phyloP scores from a whole-genome alignment of 1,139 yeast genomes.

The Lodderomyces beijingensis region DNA sequence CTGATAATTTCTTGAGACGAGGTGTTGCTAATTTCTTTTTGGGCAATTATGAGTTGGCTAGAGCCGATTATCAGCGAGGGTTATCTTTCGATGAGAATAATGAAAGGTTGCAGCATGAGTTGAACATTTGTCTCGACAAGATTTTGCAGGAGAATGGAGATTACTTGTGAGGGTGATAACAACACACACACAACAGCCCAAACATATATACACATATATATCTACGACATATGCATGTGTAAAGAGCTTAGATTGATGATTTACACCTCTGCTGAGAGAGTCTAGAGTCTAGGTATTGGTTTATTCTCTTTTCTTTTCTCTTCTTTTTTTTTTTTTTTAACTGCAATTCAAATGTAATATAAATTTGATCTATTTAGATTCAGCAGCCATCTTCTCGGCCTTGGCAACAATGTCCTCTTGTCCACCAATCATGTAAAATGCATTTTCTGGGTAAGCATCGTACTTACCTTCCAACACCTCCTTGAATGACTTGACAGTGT shows the following conservation, averaged over 20 bases:
- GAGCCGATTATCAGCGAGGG: slow-evolving; percentile 75
- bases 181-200: too few relatives aligned
- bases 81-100: slow-evolving; percentile 59
- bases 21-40: slow-evolving; percentile 71
- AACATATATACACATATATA: too few relatives aligned
- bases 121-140: slow-evolving; percentile 41
- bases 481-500: slow-evolving; percentile 90
- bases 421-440: slow-evolving; percentile 99
- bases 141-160: slow-evolving; percentile 54
- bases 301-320: background rate
- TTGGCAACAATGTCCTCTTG: slow-evolving; percentile 96
- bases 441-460: slow-evolving; percentile 98
- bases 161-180: slow-evolving; percentile 20
- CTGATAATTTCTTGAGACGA: slow-evolving; percentile 79
- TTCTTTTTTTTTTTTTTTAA: slow-evolving; percentile 2
- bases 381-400: slow-evolving; percentile 98
- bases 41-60: slow-evolving; percentile 69
- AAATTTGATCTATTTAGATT: slow-evolving; percentile 46
- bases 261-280: background rate
- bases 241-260: background rate
- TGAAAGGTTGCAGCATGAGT: slow-evolving; percentile 34
- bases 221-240: too few relatives aligned
- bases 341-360: slow-evolving; percentile 3
- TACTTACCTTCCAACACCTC: slow-evolving; percentile 98
- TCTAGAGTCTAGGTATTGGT: too few relatives aligned